Evolutionary conservation across 306 rosid species (phyloP), one percentile per base, ranked within the genome.

Genomic region (Quercus cerris): DNA sequence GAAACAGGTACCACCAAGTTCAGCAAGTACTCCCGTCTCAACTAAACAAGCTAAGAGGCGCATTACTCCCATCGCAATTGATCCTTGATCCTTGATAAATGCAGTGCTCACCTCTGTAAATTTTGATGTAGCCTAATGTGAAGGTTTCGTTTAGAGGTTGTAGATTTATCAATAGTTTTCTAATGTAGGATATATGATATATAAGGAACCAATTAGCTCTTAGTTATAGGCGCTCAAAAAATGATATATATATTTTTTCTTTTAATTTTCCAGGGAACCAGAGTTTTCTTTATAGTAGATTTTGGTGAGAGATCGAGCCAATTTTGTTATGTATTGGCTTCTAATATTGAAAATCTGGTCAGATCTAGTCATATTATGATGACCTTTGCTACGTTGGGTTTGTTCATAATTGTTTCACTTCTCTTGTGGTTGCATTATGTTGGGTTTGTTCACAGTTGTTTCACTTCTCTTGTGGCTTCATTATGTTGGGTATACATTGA

Each of bases 21-120:
- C 85, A 63, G 30, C 66, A 10, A 71, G 23, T 31, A 46, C 56
- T 55, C 70, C 77, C 44, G 49, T 51, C 27, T 66, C 64, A 68
- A 82, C 75, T 68, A 84, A 80, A 82, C 84, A 86, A 15, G 80
- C 84, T 19, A 89, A 84, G 81, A 82, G 87, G 81, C 87, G 90
- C 61, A 89, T 89, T 62, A 86, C 88, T 8, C 92, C 87, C 55
- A 82, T 89, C 75, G 86, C 81, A 15, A 84, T 89, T 73, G 90
- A 82, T 69, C 84, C 88, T 86, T 73, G 90, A 82, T 68, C 84
- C 88, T 0, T 81, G 71, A 81, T 25, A 75, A 62, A 67, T 38
- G 56, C 68, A 63, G 38, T 14, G 25, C 76, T 54, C 38, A 52
- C 56, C 67, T 20, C 25, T 83, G 80, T 79, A 77, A 57, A 82